Conservation (phyloP, 345 rosid genomes). For the Gossypium sturtianum region DNA sequence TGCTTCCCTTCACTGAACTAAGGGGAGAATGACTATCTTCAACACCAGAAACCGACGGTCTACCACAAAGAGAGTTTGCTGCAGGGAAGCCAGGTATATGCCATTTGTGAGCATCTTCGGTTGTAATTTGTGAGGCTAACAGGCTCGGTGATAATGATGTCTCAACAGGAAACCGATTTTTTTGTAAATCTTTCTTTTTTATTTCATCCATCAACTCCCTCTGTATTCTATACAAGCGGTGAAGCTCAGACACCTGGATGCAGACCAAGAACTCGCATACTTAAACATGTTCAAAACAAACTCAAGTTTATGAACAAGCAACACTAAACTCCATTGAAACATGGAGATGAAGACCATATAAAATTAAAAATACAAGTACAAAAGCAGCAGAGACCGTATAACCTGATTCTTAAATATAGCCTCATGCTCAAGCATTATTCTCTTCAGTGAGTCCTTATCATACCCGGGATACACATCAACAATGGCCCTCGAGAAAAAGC, state of each 20-base stretch:
- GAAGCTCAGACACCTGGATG: conserved; percentile 57
- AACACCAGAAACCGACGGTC: conserved; percentile 39
- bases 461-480: conserved; percentile 41
- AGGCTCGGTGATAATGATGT: conserved; percentile 52
- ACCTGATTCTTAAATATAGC: conserved; percentile 84
- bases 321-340: conserved; percentile 15
- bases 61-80: conserved; percentile 42
- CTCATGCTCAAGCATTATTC: conserved; percentile 79
- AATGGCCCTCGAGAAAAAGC: conserved; percentile 35
- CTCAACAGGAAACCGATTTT: conserved; percentile 32
- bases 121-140: conserved; percentile 47
- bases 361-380: not conserved
- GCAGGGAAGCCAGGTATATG: conserved; percentile 52
- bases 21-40: conserved; percentile 53
- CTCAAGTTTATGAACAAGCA: conserved; percentile 16
- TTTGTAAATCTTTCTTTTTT: conserved; percentile 43
- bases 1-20: conserved; percentile 46
- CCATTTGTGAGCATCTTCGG: conserved; percentile 69
- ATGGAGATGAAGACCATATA: not conserved
- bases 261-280: conserved; percentile 12
- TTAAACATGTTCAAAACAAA: conserved; percentile 19
- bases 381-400: conserved; percentile 3
- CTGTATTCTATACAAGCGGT: conserved; percentile 60
- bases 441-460: conserved; percentile 60
- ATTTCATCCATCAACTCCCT: conserved; percentile 63